These are phyloP conservation scores for Penicillium sp. DNA, from an alignment of 2,329 filamentous ascomycete genomes.

Conservation along the genomic window DNA sequence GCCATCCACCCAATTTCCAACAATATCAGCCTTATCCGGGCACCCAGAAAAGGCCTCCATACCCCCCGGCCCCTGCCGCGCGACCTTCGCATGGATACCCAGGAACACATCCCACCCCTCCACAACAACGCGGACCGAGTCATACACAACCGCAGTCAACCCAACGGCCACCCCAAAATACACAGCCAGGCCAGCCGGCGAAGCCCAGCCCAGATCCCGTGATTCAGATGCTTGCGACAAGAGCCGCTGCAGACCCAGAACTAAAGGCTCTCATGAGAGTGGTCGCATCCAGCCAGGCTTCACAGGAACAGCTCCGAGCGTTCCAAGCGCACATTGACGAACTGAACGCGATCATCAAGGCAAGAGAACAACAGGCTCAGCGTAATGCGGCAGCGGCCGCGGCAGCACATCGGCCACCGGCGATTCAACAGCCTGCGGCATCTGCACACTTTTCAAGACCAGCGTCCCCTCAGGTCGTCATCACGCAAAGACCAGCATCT, in stretches of 20 bases:
- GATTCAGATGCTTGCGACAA: conserved; percentile 49
- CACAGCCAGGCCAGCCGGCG: conserved; percentile 30
- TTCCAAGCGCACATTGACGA: conserved; percentile 49
- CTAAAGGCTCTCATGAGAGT: conserved; percentile 48
- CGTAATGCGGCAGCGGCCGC: conserved; percentile 12
- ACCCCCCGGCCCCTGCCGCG: conserved; percentile 22
- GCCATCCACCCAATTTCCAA: conserved; percentile 36
- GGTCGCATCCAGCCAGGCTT: conserved; percentile 46
- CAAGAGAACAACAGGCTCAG: conserved; percentile 37
- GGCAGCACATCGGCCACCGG: too few relatives aligned
- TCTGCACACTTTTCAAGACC: conserved; percentile 7
- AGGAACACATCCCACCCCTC: conserved; percentile 17
- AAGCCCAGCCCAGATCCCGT: conserved; percentile 46
- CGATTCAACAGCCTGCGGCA: neutral
- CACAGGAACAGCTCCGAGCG: conserved; percentile 43
- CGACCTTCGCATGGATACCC: conserved; percentile 25
- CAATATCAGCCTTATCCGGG: conserved; percentile 38
- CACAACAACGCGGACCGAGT: conserved; percentile 18
- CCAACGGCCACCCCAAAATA: conserved; percentile 25
- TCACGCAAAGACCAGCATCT: conserved; percentile 24
- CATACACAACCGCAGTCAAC: conserved; percentile 19
- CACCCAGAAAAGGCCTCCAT: conserved; percentile 24
- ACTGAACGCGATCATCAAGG: conserved; percentile 45
- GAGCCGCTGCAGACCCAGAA: conserved; percentile 44
- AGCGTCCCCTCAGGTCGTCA: conserved; percentile 14